Conservation (phyloP, 2,329 filamentous ascomycete genomes). For the Colletotrichum eremochloae region DNA sequence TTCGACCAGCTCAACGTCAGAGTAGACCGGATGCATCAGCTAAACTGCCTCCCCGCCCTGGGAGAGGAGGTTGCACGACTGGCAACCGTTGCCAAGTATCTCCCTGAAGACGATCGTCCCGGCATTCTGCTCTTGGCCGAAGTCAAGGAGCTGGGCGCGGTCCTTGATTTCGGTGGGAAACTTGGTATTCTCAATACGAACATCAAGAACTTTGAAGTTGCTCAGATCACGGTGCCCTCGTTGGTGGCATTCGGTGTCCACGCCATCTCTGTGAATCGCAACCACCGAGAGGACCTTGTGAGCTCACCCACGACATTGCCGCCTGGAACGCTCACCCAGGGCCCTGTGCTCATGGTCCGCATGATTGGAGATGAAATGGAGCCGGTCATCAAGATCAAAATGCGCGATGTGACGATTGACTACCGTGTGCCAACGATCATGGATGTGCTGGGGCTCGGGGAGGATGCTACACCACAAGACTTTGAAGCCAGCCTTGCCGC, state of each 20-base stretch:
- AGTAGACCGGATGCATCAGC: slow-evolving; percentile 72
- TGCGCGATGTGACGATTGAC: slow-evolving; percentile 87
- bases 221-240: slow-evolving; percentile 87
- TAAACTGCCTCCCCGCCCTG: slow-evolving; percentile 77
- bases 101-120: slow-evolving; percentile 94
- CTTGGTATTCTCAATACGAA: slow-evolving; percentile 74
- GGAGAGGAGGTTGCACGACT: slow-evolving; percentile 85
- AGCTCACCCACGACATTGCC: slow-evolving; percentile 58
- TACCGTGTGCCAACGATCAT: slow-evolving; percentile 89
- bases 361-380: slow-evolving; percentile 96
- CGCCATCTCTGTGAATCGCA: slow-evolving; percentile 72
- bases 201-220: slow-evolving; percentile 75
- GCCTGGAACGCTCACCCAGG: slow-evolving; percentile 40
- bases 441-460: slow-evolving; percentile 79
- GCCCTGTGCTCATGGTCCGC: slow-evolving; percentile 82
- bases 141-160: slow-evolving; percentile 73
- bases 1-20: slow-evolving; percentile 74
- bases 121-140: slow-evolving; percentile 83
- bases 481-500: slow-evolving; percentile 81
- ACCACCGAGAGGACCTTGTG: slow-evolving; percentile 78
- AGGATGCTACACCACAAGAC: slow-evolving; percentile 77
- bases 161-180: slow-evolving; percentile 74
- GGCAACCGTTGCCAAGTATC: slow-evolving; percentile 90
- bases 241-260: slow-evolving; percentile 84
- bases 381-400: slow-evolving; percentile 87